Conservation (phyloP, 1,284 basidiomycete species). For the Ganoderma leucocontextum region DNA sequence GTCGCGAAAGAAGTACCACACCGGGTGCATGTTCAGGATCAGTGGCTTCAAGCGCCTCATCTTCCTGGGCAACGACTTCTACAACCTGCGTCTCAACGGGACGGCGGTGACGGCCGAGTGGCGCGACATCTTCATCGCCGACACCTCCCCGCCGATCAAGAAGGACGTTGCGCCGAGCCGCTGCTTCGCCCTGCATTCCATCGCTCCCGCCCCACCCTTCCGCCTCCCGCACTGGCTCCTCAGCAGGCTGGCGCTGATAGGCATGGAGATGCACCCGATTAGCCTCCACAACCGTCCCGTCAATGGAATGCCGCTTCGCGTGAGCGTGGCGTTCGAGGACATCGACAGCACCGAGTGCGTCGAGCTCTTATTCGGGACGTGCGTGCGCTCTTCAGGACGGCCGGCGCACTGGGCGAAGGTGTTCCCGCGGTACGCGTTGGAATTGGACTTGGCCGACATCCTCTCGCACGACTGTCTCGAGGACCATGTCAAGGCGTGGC, state of each 20-base stretch:
- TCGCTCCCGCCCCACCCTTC: background rate
- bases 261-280: background rate
- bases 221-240: background rate
- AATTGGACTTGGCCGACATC: background rate
- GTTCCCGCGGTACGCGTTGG: background rate
- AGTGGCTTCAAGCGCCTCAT: background rate
- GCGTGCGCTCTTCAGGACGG: background rate
- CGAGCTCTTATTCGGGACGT: background rate
- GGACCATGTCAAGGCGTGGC: conserved; percentile 14
- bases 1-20: background rate
- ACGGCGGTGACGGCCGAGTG: conserved; percentile 7
- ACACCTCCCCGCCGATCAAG: background rate
- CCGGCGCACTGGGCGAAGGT: background rate
- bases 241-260: background rate
- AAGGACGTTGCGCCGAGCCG: background rate
- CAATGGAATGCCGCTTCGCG: background rate
- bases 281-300: background rate
- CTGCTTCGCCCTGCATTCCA: background rate
- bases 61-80: conserved; percentile 3
- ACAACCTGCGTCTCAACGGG: conserved; percentile 8
- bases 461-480: conserved; percentile 8
- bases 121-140: conserved; percentile 8
- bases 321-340: background rate
- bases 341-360: background rate
- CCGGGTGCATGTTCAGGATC: background rate